Evolutionary conservation across 2,329 filamentous ascomycete species (phyloP), one percentile per base, ranked within the genome.

Genomic region (Pseudogymnoascus sp.): DNA sequence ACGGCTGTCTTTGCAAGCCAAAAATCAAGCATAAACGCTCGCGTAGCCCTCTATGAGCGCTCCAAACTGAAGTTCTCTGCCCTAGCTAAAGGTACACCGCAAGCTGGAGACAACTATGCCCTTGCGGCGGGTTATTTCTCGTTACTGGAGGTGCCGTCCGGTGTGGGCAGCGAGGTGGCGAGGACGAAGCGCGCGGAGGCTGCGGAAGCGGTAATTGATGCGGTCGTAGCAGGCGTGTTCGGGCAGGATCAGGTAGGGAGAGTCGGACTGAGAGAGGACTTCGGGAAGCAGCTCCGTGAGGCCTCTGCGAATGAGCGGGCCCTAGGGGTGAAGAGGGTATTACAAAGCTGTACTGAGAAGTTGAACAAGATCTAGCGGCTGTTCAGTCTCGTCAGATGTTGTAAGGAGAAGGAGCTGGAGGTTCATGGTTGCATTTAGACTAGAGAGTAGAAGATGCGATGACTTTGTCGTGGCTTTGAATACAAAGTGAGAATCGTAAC

Each of bases 121-220:
- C 33, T 73, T 5, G 68, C 64, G 1, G 58, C 65, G 9, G 62
- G 62, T 0, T 72, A 69, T 35, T 70, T 72, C 45, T 60, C 59
- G n/a, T 5, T 69, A 3, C 38, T 74, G 16, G 70, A 72, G 55
- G 58, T 74, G 5, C 62, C 66, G 2, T 68, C 69, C 60, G 70
- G 70, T 22, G 66, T 70, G 6, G 72, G 72, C 1, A 71, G 64
- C 49, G 72, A 74, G 60, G 62, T 63, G 2, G 64, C 72, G 62
- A 67, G 72, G 60, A 61, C 67, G 7, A 73, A 73, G 65, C 69
- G 71, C 38, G 69, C 64, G 1, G 71, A 74, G 41, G 72, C 72
- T 28, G 71, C 70, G 9, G 69, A 70, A 30, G 66, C 66, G 62
- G 66, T 73, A 6, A 66, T 69, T 4, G 64, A 67, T 49, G 68